Evolutionary conservation across 108 stramenopile species (phyloP).

Genomic region (Licmophora abbreviata): DNA sequence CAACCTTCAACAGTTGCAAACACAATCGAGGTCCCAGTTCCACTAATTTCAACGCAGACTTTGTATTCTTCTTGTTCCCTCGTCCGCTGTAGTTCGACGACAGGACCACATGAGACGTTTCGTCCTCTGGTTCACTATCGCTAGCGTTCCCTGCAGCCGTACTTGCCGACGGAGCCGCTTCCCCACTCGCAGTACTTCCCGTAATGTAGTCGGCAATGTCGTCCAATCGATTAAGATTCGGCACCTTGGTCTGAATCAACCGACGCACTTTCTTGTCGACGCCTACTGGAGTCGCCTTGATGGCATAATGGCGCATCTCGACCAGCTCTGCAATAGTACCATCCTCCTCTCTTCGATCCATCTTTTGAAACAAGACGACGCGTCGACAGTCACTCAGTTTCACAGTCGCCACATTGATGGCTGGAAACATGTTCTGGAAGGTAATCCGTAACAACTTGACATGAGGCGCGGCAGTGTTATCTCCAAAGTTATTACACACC

Average conservation of each 20-base stretch:
- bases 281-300: slow-evolving; percentile 93
- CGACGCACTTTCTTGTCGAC: slow-evolving; percentile 86
- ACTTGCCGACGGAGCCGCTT: slow-evolving; percentile 27
- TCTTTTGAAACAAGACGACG: slow-evolving; percentile 89
- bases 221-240: slow-evolving; percentile 80
- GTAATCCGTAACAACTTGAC: slow-evolving; percentile 95
- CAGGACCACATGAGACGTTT: slow-evolving; percentile 57
- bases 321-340: slow-evolving; percentile 26
- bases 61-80: slow-evolving; percentile 75
- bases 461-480: slow-evolving; percentile 74
- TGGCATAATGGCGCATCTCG: slow-evolving; percentile 96
- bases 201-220: slow-evolving; percentile 96
- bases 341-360: slow-evolving; percentile 35
- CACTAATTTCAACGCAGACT: slow-evolving; percentile 89
- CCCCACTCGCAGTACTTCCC: slow-evolving; percentile 42
- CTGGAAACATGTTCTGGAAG: slow-evolving; percentile 99
- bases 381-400: slow-evolving; percentile 90
- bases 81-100: slow-evolving; percentile 79
- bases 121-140: slow-evolving; percentile 89
- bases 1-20: slow-evolving; percentile 89
- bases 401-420: slow-evolving; percentile 94
- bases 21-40: slow-evolving; percentile 95
- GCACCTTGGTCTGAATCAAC: slow-evolving; percentile 87
- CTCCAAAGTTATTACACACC: slow-evolving; percentile 98
- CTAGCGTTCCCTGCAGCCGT: slow-evolving; percentile 34